These are phyloP conservation scores for Calonectria pseudoturangicola DNA, from an alignment of 2,329 filamentous ascomycete genomes.

Conservation along the genomic window DNA sequence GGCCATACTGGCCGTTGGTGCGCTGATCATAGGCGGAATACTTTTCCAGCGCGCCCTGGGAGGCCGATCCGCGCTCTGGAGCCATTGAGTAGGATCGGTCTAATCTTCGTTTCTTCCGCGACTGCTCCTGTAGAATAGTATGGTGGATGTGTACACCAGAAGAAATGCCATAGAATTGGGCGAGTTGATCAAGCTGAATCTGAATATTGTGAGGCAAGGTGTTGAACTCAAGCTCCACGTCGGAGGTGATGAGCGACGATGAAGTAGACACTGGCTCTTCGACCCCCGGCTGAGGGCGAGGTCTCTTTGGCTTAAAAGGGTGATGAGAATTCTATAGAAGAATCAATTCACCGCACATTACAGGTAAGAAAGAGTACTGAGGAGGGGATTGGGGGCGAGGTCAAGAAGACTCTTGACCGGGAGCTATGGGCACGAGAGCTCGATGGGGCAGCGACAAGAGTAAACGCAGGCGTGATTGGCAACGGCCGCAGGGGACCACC, in stretches of 20 bases:
- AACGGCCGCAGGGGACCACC: constrained; percentile 52
- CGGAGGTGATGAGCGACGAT: constrained; percentile 44
- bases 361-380: constrained; percentile 48
- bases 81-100: constrained; percentile 58
- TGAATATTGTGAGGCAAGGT: constrained; percentile 54
- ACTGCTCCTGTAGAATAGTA: constrained; percentile 51
- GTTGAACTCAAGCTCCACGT: constrained; percentile 50
- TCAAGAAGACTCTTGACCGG: constrained; percentile 53
- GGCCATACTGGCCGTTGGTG: constrained; percentile 46
- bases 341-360: constrained; percentile 64
- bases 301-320: constrained; percentile 55
- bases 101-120: constrained; percentile 59
- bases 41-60: constrained; percentile 59
- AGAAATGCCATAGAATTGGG: constrained; percentile 57
- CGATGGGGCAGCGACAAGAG: constrained; percentile 51
- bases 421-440: constrained; percentile 54
- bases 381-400: constrained; percentile 52
- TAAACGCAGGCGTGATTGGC: constrained; percentile 52
- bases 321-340: constrained; percentile 57
- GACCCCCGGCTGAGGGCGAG: constrained; percentile 53
- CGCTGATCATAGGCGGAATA: constrained; percentile 51
- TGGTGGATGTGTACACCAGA: constrained; percentile 58
- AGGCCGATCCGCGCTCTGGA: constrained; percentile 46
- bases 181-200: constrained; percentile 54
- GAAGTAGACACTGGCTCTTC: constrained; percentile 50